These are phyloP conservation scores for Pyrrhoderma noxium DNA, from an alignment of 1,284 basidiomycete genomes.

Conservation along the genomic window DNA sequence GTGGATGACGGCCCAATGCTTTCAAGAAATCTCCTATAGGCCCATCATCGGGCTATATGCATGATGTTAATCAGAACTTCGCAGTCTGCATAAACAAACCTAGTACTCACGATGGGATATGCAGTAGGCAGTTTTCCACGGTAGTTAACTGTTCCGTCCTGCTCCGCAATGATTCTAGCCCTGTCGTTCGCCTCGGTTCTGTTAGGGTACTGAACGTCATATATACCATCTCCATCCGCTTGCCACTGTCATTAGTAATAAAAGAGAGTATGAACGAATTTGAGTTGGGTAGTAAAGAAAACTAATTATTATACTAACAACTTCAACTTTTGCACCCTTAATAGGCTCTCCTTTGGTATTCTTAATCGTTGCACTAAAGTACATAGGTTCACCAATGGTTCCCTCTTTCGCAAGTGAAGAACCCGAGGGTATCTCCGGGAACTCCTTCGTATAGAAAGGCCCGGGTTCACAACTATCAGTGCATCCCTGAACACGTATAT, in stretches of 20 bases:
- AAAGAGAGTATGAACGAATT: background rate
- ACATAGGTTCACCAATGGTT: conserved; percentile 32
- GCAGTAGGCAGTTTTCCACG: conserved; percentile 34
- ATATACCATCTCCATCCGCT: conserved; percentile 35
- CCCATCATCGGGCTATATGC: conserved; percentile 30
- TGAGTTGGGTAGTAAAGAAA: background rate
- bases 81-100: background rate
- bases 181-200: conserved; percentile 32
- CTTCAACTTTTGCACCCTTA: conserved; percentile 30
- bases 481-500: conserved; percentile 25
- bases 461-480: conserved; percentile 35
- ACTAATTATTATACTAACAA: conserved; percentile 24
- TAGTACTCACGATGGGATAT: conserved; percentile 30
- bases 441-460: conserved; percentile 34
- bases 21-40: conserved; percentile 32
- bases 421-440: conserved; percentile 31
- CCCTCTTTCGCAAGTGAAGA: conserved; percentile 28
- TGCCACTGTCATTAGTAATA: conserved; percentile 30
- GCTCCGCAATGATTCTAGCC: conserved; percentile 30
- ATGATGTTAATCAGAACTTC: background rate
- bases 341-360: conserved; percentile 31
- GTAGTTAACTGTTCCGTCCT: conserved; percentile 31
- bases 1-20: conserved; percentile 32
- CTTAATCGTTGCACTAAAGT: conserved; percentile 31
- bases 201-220: conserved; percentile 34